These are phyloP conservation scores for Suillus tomentosus DNA, from an alignment of 768 basidiomycete genomes.

Conservation along the genomic window DNA sequence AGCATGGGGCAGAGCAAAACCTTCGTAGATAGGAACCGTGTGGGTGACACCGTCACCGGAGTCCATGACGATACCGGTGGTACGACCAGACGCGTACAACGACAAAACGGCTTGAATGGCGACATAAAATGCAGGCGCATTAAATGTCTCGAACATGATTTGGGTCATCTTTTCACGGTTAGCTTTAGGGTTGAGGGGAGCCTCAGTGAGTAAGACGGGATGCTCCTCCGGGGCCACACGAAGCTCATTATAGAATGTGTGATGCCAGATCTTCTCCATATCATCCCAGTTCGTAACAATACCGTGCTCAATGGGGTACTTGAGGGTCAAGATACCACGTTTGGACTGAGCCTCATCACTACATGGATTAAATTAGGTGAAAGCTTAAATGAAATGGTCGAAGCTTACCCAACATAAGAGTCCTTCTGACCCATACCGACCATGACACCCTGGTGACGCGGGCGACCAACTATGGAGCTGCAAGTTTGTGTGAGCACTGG, in stretches of 20 bases:
- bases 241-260: constrained; percentile 89
- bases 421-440: constrained; percentile 97
- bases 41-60: constrained; percentile 97
- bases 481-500: constrained; percentile 4
- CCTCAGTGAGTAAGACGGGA: constrained; percentile 71
- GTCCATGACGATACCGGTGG: constrained; percentile 93
- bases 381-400: constrained; percentile 11
- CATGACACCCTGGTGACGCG: constrained; percentile 95
- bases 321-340: constrained; percentile 91
- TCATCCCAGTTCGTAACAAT: constrained; percentile 99
- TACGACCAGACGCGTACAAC: constrained; percentile 91
- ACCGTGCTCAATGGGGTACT: constrained; percentile 94
- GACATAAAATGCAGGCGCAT: constrained; percentile 74
- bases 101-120: constrained; percentile 75
- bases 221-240: constrained; percentile 80
- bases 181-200: constrained; percentile 72
- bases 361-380: constrained; percentile 15
- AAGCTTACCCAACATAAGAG: constrained; percentile 83
- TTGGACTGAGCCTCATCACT: constrained; percentile 93
- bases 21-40: constrained; percentile 97
- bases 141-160: constrained; percentile 82
- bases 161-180: constrained; percentile 79
- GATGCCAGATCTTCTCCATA: constrained; percentile 99
- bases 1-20: constrained; percentile 89
- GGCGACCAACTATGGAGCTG: constrained; percentile 92